These are phyloP conservation scores for Vitis hybrid DNA, from an alignment of 177 flowering plant species.

Conservation along the genomic window DNA sequence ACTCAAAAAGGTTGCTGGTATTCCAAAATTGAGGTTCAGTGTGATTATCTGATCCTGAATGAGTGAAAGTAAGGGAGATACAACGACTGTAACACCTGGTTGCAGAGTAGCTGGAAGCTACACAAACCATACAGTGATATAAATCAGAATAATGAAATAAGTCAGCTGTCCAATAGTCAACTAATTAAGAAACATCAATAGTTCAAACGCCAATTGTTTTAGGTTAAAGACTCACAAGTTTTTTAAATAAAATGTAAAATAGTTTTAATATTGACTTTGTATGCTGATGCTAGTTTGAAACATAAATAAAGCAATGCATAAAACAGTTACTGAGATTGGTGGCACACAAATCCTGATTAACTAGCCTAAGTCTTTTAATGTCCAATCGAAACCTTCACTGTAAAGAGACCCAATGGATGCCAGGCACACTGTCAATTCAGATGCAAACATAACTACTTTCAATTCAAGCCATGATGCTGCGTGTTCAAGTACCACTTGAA, in stretches of 20 bases:
- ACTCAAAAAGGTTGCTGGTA: slow-evolving; percentile 89
- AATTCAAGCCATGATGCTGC: background rate
- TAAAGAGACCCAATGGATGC: background rate
- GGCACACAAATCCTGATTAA: too few species aligned
- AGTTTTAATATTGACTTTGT: too few species aligned
- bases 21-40: slow-evolving; percentile 78
- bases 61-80: slow-evolving; percentile 90
- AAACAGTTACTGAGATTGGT: too few species aligned
- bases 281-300: too few species aligned
- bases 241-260: too few species aligned
- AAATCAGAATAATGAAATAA: slow-evolving; percentile 3
- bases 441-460: background rate
- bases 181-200: background rate
- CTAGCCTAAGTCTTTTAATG: too few species aligned
- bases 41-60: slow-evolving; percentile 94
- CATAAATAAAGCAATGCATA: too few species aligned
- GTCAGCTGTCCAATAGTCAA: background rate
- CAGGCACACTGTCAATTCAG: background rate
- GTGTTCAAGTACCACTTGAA: background rate
- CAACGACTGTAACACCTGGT: slow-evolving; percentile 84
- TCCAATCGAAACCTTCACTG: too few species aligned
- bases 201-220: too few species aligned
- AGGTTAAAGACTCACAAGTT: too few species aligned
- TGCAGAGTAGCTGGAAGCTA: slow-evolving; percentile 94
- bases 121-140: slow-evolving; percentile 6